These are phyloP conservation scores for Meyerozyma elateridarum DNA, from an alignment of 1,139 yeast genomes.

Conservation along the genomic window DNA sequence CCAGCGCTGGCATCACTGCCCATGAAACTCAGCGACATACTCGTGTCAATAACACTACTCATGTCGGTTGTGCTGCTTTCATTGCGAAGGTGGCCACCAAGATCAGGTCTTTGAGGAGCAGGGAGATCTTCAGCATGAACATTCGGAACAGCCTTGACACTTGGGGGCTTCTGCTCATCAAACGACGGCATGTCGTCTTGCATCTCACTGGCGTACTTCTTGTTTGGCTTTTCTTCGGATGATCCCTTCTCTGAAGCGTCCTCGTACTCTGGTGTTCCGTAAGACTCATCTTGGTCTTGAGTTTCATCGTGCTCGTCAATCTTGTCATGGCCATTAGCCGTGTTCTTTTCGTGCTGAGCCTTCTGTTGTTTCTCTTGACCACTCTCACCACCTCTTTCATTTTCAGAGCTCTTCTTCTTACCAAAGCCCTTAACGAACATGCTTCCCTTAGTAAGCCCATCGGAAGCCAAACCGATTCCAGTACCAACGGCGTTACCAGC, in stretches of 20 bases:
- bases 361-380: conserved; percentile 5
- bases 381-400: conserved; percentile 5
- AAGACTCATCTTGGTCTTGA: not conserved
- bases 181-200: conserved; percentile 2
- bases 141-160: conserved; percentile 29
- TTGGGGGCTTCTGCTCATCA: conserved; percentile 12
- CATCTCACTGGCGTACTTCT: conserved; percentile 4
- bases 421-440: conserved; percentile 30
- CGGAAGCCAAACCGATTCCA: conserved; percentile 35
- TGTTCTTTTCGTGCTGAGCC: conserved; percentile 3
- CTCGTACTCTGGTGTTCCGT: too few relatives aligned
- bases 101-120: conserved; percentile 32
- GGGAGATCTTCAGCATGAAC: conserved; percentile 34
- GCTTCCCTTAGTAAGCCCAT: conserved; percentile 45
- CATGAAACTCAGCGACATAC: conserved; percentile 17
- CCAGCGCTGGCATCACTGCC: conserved; percentile 47
- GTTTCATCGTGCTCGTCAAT: not conserved
- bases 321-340: not conserved
- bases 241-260: conserved; percentile 1
- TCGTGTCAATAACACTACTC: conserved; percentile 31
- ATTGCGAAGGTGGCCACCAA: conserved; percentile 24
- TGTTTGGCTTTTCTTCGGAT: conserved; percentile 2
- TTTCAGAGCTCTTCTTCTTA: conserved; percentile 20
- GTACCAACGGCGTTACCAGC: conserved; percentile 33
- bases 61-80: conserved; percentile 25